A percentile compares a stretch with the other conserved stretches of the same genome.
Conservation (phyloP, 768 basidiomycete genomes). For the Pleurotus giganteus region DNA sequence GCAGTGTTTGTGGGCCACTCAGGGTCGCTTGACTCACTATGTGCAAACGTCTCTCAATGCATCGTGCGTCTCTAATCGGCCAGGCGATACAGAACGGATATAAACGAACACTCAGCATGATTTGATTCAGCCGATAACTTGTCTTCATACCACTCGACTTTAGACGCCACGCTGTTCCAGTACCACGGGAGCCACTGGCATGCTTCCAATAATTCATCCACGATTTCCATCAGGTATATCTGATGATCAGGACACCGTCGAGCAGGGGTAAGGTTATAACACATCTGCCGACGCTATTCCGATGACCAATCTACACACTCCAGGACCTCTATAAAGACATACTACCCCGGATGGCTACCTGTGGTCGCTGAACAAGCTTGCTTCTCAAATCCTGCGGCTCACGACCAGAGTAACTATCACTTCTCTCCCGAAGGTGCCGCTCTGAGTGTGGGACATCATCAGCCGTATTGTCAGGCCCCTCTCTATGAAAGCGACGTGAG, state of each 20-base stretch:
- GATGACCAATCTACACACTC: too few relatives aligned
- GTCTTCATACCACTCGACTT: not conserved
- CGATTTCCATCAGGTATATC: too few relatives aligned
- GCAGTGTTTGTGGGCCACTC: conserved; percentile 7
- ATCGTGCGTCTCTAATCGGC: not conserved
- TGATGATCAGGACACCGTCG: too few relatives aligned
- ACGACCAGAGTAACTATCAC: not conserved
- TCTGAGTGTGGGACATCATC: not conserved
- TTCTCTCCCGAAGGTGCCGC: not conserved
- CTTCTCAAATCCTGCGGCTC: not conserved
- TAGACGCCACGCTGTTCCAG: not conserved
- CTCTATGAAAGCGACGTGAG: not conserved
- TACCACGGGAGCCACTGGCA: not conserved
- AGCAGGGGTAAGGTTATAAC: too few relatives aligned
- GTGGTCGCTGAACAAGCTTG: not conserved
- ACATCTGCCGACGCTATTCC: too few relatives aligned
- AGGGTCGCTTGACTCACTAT: not conserved
- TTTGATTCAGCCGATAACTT: not conserved
- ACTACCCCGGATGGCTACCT: too few relatives aligned
- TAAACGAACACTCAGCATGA: not conserved
- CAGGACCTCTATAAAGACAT: too few relatives aligned
- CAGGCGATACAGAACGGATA: not conserved
- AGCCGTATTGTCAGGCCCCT: not conserved
- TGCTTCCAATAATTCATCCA: too few relatives aligned
- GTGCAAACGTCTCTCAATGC: not conserved